Evolutionary conservation across 176 grass and related monocot species (phyloP), one percentile per base, ranked within the genome.

Genomic region (Tillandsia fasciculata): DNA sequence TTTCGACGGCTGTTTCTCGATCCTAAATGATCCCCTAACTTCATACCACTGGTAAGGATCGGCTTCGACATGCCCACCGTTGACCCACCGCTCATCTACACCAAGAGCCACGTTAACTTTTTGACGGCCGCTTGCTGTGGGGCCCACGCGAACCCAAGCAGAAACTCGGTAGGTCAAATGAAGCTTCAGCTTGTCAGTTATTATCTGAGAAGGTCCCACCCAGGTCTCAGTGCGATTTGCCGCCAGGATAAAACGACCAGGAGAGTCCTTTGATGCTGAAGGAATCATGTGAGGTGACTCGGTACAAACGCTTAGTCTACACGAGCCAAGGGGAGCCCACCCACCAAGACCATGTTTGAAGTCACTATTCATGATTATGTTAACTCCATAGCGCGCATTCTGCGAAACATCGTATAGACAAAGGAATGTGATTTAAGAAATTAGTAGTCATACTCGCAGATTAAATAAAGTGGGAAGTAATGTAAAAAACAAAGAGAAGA

Each of bases 181-280:
- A 69, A 90, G 76, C 78, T 66, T 87, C 71, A 99, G 77, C 70
- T 83, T 92, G 74, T 87, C 82, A 28, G 87, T 99, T 78, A 99
- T 90, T 64, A 77, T 74, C 78, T 99, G 94, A 65, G 94, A 99
- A 66, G 94, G 94, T 13, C 94, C 94, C 94, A 99, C 93, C 94
- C 94, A 99, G 10, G 83, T 86, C 52, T 90, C 94, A 0, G 77
- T 87, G 68, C 87, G 94, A 73, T 85, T 83, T 24, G 81, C 84
- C 49, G 84, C 81, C 12, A 79, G 68, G 63, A 99, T 77, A 79
- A 87, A 91, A 48, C 23, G 70, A 74, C 50, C 65, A 12, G 17
- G 18, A 12, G 64, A 70, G 54, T 73, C 77, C 54, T 70, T 81
- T 52, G 67, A 81, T 23, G 83, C 72, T 33, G 77, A 77, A 72